Percentiles rank a stretch among this genome's conserved stretches.
Conservation (phyloP, 1,284 basidiomycete species). For the Tylopilus orsonianus region DNA sequence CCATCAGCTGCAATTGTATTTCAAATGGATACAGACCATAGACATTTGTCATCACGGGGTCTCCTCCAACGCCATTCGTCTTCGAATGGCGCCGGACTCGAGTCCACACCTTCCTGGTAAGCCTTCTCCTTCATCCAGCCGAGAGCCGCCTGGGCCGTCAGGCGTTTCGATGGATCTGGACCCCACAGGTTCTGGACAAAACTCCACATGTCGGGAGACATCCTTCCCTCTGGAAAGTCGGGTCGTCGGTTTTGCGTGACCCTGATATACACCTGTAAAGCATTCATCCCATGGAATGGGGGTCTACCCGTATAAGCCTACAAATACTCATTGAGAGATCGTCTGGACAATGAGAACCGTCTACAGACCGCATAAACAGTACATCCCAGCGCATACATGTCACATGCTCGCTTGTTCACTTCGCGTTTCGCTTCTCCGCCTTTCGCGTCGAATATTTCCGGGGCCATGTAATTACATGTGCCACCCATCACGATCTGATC, state of each 20-base stretch:
- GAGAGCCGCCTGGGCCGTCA: constrained; percentile 23
- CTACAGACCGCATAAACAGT: constrained; percentile 29
- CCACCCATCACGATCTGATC: constrained; percentile 11
- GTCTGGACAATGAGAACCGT: not conserved
- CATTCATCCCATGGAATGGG: constrained; percentile 9
- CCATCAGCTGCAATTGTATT: not conserved
- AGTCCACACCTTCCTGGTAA: constrained; percentile 7
- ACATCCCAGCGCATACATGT: constrained; percentile 34
- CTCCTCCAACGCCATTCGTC: constrained; percentile 24
- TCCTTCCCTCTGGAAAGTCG: constrained; percentile 10
- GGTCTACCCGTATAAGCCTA: constrained; percentile 20
- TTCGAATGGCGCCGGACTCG: constrained; percentile 9
- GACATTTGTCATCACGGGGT: constrained; percentile 3
- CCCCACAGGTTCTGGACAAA: constrained; percentile 29
- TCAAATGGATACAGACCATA: constrained; percentile 17
- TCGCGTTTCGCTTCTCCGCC: constrained; percentile 4
- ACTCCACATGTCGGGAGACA: constrained; percentile 28
- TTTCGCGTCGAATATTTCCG: constrained; percentile 19
- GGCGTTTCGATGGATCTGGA: constrained; percentile 13
- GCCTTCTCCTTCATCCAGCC: constrained; percentile 21
- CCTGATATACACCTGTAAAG: accelerated
- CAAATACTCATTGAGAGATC: not conserved
- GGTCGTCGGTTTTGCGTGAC: constrained; percentile 9
- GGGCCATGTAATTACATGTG: constrained; percentile 26
- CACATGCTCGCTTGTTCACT: constrained; percentile 28